Evolutionary conservation across 129 eudicot genomes (phyloP), one percentile per base, ranked within the genome.

Genomic region (Pulicaria dysenterica): DNA sequence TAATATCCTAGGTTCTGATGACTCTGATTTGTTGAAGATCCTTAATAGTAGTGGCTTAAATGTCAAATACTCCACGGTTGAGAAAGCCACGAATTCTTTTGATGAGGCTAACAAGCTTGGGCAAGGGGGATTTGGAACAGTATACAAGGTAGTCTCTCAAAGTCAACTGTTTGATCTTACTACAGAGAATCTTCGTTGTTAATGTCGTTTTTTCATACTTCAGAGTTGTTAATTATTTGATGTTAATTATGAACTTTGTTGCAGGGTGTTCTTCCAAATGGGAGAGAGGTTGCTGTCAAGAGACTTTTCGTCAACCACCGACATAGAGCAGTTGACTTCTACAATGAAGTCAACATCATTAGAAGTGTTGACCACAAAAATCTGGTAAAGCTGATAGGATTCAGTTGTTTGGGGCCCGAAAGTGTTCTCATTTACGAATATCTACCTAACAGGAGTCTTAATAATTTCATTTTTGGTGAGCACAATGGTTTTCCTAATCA

Each of bases 71-170:
- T 84, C 92, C 13, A 86, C 84, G 44, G 74, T 89, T 11, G 92
- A 89, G 83, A 89, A 82, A 65, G 96, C 96, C 15, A 91, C 96
- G 0, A 77, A 59, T 31, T 82, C 89, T 56, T 91, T 91, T 44
- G 81, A 79, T 57, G 93, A 84, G 60, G 91, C 87, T 16, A 88
- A 88, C 77, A 88, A 91, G 83, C 96, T 91, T 65, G 97, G 97
- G 45, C 89, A 91, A 72, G 95, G 97, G 44, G 97, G 95, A 64
- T 91, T 83, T 49, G 95, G 97, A 60, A 87, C 96, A 51, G 97
- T 91, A 46, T 91, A 91, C 66, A 88, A 88, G 96, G 97, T 91
- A 46, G 39, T 54, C 53, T 70, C 47, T 16, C 53, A 53, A 39
- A 53, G 16, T 70, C 64, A 53, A 70, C 19, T 7, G 47, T 48